phyloP scores from a whole-genome alignment of 495 filamentous ascomycete species.

The Rhizodiscina lignyota region DNA sequence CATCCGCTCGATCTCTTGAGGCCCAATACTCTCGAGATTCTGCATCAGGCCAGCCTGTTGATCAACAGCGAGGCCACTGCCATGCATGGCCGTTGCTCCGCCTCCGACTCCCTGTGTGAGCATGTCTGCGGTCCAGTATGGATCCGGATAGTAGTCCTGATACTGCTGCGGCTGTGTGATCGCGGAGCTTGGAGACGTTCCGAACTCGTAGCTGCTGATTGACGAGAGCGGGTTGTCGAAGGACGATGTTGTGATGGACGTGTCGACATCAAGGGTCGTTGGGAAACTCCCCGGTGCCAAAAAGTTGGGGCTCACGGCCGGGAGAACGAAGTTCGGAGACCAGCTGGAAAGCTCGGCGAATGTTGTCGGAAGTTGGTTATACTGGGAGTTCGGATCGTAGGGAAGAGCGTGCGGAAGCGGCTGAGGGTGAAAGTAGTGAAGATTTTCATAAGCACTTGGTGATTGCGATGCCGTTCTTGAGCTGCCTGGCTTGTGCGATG shows the following conservation, averaged over 20 bases:
- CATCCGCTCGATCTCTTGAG: conserved; percentile 13
- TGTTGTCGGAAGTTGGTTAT: conserved; percentile 16
- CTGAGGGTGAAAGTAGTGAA: conserved; percentile 5
- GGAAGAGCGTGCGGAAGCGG: conserved; percentile 4
- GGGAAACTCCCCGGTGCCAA: too few species aligned
- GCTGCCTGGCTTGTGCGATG: not conserved
- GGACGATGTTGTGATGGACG: conserved; percentile 8
- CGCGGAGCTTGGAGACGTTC: not conserved
- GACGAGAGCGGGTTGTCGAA: not conserved
- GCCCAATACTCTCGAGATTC: conserved; percentile 19
- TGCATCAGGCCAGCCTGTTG: conserved; percentile 27
- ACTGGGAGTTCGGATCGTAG: conserved; percentile 16
- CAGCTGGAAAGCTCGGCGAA: conserved; percentile 17
- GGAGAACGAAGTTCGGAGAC: too few species aligned
- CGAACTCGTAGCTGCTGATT: not conserved
- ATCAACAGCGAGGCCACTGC: conserved; percentile 16
- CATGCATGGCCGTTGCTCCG: not conserved
- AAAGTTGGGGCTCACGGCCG: too few species aligned
- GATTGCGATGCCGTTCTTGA: conserved; percentile 1
- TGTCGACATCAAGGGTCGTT: too few species aligned
- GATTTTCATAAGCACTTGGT: conserved; percentile 5
- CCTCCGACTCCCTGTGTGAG: conserved; percentile 3
- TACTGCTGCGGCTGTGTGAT: not conserved
- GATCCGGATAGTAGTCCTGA: not conserved
- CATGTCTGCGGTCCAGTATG: not conserved